A percentile compares a stretch with the other conserved stretches of the same genome.
phyloP scores from a whole-genome alignment of 169 alveolate species.

The Plasmodium knowlesi region DNA sequence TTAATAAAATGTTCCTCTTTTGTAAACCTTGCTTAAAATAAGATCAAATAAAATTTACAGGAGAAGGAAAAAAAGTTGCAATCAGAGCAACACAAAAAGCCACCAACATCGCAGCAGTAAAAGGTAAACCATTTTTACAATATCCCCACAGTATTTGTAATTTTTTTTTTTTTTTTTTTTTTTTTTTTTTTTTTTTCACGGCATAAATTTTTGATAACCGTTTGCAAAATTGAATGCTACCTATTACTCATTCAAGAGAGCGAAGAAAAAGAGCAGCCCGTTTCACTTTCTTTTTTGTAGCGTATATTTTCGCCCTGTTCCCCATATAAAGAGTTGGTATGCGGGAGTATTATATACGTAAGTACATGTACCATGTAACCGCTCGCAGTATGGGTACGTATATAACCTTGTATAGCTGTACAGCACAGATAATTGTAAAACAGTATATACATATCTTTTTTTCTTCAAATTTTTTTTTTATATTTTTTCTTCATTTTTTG shows the following conservation, averaged over 20 bases:
- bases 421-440: background rate
- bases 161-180: background rate
- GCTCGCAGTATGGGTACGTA: background rate
- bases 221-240: background rate
- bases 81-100: background rate
- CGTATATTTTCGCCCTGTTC: background rate
- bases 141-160: background rate
- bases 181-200: background rate
- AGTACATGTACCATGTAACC: background rate
- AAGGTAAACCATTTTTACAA: background rate
- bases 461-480: background rate
- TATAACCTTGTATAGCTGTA: slow-evolving; percentile 1
- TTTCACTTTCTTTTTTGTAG: background rate
- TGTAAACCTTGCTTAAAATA: background rate
- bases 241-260: background rate
- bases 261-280: background rate
- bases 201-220: background rate
- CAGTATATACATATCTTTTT: background rate
- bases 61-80: background rate
- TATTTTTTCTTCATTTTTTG: background rate
- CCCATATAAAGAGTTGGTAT: background rate
- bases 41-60: background rate
- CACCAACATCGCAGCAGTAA: background rate
- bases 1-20: background rate
- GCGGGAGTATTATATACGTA: background rate